These are phyloP conservation scores for Leptosphaerulina australis DNA, from an alignment of 2,329 filamentous ascomycete genomes.

Conservation along the genomic window DNA sequence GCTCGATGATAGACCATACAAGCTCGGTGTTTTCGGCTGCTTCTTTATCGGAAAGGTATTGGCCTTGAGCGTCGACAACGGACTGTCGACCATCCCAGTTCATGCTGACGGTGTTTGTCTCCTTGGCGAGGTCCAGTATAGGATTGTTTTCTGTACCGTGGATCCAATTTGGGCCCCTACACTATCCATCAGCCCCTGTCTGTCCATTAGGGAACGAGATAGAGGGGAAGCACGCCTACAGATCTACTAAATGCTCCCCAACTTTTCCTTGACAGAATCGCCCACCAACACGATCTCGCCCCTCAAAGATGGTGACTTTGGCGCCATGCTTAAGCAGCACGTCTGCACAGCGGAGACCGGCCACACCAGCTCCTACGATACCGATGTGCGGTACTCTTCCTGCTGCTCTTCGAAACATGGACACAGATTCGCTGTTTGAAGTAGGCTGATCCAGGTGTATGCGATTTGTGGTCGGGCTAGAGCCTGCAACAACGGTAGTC, in stretches of 20 bases:
- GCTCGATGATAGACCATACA: slow-evolving; percentile 71
- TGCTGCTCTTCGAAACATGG: slow-evolving; percentile 40
- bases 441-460: slow-evolving; percentile 44
- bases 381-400: slow-evolving; percentile 61
- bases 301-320: slow-evolving; percentile 72
- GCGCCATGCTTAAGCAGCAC: slow-evolving; percentile 68
- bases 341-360: slow-evolving; percentile 74
- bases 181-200: not conserved
- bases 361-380: slow-evolving; percentile 72
- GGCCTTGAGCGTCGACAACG: slow-evolving; percentile 64
- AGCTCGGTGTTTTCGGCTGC: slow-evolving; percentile 52
- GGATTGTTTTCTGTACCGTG: slow-evolving; percentile 75
- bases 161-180: slow-evolving; percentile 78
- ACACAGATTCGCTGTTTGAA: slow-evolving; percentile 30
- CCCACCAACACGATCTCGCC: slow-evolving; percentile 69
- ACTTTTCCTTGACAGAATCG: slow-evolving; percentile 60
- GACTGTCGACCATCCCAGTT: slow-evolving; percentile 62
- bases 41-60: slow-evolving; percentile 54
- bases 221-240: slow-evolving; percentile 52
- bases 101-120: slow-evolving; percentile 62
- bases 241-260: slow-evolving; percentile 60
- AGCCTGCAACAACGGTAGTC: slow-evolving; percentile 20
- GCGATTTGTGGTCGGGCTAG: slow-evolving; percentile 22
- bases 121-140: slow-evolving; percentile 68
- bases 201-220: not conserved